Conservation (phyloP, 23 red algal species). For the Agarophyton chilense region DNA sequence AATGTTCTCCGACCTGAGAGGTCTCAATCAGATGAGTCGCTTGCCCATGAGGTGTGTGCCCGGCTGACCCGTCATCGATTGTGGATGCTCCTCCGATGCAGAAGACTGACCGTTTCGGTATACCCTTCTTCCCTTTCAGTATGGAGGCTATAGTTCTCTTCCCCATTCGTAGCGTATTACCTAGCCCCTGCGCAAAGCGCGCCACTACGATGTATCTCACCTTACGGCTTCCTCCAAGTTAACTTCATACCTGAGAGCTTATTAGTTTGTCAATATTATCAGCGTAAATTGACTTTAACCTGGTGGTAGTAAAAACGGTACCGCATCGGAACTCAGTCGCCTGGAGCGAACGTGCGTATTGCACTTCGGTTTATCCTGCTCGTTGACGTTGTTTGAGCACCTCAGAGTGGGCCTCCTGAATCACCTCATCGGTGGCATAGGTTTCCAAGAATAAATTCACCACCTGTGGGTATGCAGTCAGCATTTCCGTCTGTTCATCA, state of each 20-base stretch:
- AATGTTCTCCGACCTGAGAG: too few relatives aligned
- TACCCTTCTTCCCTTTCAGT: too few relatives aligned
- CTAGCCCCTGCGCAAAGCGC: slow-evolving; percentile 4
- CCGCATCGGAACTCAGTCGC: neutral
- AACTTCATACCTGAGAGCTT: neutral
- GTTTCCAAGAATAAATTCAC: too few relatives aligned
- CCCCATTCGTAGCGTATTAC: neutral
- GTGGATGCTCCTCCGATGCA: too few relatives aligned
- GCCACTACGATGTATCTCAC: neutral
- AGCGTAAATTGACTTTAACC: slow-evolving; percentile 18
- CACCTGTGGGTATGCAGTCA: neutral
- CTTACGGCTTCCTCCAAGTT: neutral
- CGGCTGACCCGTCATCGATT: too few relatives aligned
- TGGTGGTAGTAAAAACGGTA: neutral
- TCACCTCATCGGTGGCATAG: slow-evolving; percentile 33
- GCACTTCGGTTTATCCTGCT: neutral
- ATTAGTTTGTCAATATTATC: neutral
- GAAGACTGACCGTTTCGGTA: too few relatives aligned
- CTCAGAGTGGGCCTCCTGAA: neutral
- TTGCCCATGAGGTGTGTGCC: too few relatives aligned
- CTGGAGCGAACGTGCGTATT: too few relatives aligned
- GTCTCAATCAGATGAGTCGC: too few relatives aligned
- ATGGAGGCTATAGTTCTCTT: too few relatives aligned
- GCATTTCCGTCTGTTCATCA: neutral
- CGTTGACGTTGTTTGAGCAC: neutral